Base-by-base conservation (phyloP, 2,329 filamentous ascomycete genomes). In the Fusarium longipes region DNA sequence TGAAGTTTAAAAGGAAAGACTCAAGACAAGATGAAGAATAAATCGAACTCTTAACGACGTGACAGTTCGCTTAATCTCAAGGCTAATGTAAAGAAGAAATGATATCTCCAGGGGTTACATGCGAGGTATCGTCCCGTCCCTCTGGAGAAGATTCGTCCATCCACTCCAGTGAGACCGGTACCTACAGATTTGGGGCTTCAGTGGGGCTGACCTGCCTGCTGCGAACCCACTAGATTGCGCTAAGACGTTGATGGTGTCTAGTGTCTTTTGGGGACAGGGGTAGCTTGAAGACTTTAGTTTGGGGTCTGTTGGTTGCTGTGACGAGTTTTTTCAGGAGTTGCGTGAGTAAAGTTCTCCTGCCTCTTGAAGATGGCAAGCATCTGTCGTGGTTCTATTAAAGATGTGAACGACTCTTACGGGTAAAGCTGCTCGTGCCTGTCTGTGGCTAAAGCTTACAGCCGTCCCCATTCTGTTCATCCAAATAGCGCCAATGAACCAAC, bases 71-170 rank as follows among this genome's bases (percentile, higher is more conserved):
- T 63, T 63, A 52, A 42, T 3, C 33, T 45, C 15, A 33, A 39
- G 44, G 39, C 60, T 64, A 63, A 63, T 63, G 60, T 63, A 64
- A 63, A 68, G 56, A 68, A 67, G 60, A 68, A 61, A 68, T 53
- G 60, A 66, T 63, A 50, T 48, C 39, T 53, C 55, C 65, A 68
- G 65, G 65, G 65, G 65, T 68, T 63, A 49, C 47, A 62, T 42
- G 52, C 44, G 49, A 67, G 53, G 39, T 60, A 38, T 59, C 56
- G 47, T 62, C 39, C 51, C 57, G 63, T 48, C 35, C 29, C 48
- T 44, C 56, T 68, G 65, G 65, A 68, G 54, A 67, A 67, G 55
- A 59, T 65, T 10, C 17, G 20, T 17, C 38, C 25, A 17, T 35
- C 56, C 64, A 45, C 24, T 62, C 51, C 43, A 47, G 40, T 44